Evolutionary conservation across 2,329 filamentous ascomycete genomes (phyloP), one percentile per base, ranked within the genome.

Genomic region (Proliferodiscus dingleyae): DNA sequence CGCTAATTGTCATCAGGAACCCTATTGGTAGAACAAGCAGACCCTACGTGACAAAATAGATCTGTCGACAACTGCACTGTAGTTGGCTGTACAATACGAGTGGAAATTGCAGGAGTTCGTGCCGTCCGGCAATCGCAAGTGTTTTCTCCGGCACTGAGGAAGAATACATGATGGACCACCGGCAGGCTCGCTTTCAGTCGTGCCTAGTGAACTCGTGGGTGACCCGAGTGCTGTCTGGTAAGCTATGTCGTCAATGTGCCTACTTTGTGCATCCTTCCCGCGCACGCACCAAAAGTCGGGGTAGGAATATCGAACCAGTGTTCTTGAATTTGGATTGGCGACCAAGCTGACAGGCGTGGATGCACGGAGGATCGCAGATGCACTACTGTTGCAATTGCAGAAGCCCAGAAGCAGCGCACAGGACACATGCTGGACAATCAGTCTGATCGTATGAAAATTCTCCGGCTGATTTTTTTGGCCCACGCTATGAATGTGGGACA

Each of bases 391-490:
- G 34, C 33, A 47, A 41, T 40, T 38, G 38, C 37, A 33, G 44
- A 40, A 47, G 34, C 37, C 33, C 30, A 36, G 48, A 48, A 49
- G 52, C 53, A 47, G 57, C 51, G 56, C 56, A 56, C 49, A 55
- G 53, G 51, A 47, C 51, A 51, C 50, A 50, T 28, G 47, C 49
- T 48, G 51, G 51, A 51, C 53, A 51, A 47, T 44, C 41, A 38
- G 49, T 50, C 45, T 40, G 48, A 50, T 34, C 28, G n/a, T n/a
- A n/a, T 38, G 41, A 47, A 29, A 56, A 59, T 59, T 57, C 56
- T 58, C 58, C 56, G 56, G 56, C 55, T 54, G 54, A 49, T 45
- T 54, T 44, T 46, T 26, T 45, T 30, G 41, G 47, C 39, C 41
- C 45, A 47, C 46, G 45, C 19, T 50, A 51, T 54, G 52, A 46